These are phyloP conservation scores for Aspergillus mulundensis DNA, from an alignment of 495 filamentous ascomycete genomes.

Conservation along the genomic window DNA sequence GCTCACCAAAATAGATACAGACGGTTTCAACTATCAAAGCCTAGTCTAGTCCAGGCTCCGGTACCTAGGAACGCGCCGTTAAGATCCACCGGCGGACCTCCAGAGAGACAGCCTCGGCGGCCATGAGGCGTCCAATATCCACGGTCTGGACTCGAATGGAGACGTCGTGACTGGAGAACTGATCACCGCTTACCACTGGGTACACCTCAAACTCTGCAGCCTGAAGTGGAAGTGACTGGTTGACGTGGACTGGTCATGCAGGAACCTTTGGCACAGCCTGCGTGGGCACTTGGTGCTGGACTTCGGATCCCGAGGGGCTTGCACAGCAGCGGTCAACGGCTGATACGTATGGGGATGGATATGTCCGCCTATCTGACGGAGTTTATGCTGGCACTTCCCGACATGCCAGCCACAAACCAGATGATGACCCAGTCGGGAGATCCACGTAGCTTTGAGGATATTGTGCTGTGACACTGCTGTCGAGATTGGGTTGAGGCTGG, in stretches of 20 bases:
- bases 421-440: not conserved
- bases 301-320: not conserved
- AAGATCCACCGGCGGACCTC: not conserved
- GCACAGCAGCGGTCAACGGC: not conserved
- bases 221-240: not conserved
- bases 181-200: not conserved
- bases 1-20: not conserved
- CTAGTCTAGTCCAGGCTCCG: not conserved
- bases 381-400: not conserved
- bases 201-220: not conserved
- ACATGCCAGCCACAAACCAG: not conserved
- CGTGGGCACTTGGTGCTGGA: not conserved
- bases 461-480: too few relatives aligned
- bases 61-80: not conserved
- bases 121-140: not conserved
- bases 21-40: not conserved
- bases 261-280: not conserved
- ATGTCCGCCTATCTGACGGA: not conserved
- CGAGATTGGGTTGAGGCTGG: not conserved
- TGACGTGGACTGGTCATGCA: not conserved
- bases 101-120: not conserved
- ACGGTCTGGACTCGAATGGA: not conserved
- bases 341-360: not conserved
- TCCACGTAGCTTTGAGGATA: not conserved
- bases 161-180: not conserved